Percentiles rank a stretch among this genome's conserved stretches.
phyloP scores from a whole-genome alignment of 108 stramenopile species.

The Seminavis robusta region DNA sequence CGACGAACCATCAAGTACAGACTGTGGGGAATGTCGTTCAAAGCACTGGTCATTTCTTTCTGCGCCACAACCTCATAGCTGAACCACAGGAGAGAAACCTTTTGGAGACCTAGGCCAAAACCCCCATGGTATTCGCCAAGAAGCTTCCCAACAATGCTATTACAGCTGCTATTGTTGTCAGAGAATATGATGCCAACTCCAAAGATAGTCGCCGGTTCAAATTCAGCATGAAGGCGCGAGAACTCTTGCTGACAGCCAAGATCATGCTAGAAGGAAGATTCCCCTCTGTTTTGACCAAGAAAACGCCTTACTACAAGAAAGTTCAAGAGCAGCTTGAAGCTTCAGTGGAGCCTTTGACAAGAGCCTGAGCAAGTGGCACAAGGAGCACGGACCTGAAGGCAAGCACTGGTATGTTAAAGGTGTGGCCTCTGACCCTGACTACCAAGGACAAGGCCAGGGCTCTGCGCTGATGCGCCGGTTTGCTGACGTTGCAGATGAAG shows the following conservation, averaged over 20 bases:
- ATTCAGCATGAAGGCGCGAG: background rate
- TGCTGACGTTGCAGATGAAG: constrained; percentile 1
- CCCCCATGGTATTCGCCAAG: background rate
- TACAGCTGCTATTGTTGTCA: background rate
- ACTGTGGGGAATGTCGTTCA: no score
- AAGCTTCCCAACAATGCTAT: background rate
- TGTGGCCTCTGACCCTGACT: constrained; percentile 8
- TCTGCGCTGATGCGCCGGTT: constrained; percentile 3
- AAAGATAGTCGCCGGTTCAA: background rate
- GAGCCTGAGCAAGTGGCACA: background rate
- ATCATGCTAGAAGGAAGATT: background rate
- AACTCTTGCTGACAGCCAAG: background rate
- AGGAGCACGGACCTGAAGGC: background rate
- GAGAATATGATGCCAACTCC: background rate
- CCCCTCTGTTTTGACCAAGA: background rate
- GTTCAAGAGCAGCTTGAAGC: background rate
- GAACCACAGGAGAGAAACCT: no score
- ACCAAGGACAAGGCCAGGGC: constrained; percentile 9
- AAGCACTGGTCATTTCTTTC: background rate
- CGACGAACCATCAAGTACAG: no score
- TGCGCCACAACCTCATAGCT: constrained; percentile 1
- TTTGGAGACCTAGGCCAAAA: no score
- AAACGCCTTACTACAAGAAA: no score
- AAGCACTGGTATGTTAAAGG: constrained; percentile 13
- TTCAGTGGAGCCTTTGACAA: background rate